These are phyloP conservation scores for Chlorociboria aeruginascens DNA, from an alignment of 495 filamentous ascomycete species.

Conservation along the genomic window DNA sequence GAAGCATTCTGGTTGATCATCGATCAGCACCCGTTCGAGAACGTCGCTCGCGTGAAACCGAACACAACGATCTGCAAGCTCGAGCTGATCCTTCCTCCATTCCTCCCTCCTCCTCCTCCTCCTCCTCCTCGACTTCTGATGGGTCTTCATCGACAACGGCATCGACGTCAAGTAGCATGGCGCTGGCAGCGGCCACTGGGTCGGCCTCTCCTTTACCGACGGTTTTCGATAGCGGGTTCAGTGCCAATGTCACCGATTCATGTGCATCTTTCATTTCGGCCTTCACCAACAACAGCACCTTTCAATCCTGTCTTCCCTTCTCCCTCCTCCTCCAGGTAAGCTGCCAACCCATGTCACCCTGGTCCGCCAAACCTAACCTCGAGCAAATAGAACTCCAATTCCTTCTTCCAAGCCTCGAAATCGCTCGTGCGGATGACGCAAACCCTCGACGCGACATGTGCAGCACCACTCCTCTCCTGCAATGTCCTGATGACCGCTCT, in stretches of 20 bases:
- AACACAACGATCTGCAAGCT: constrained; percentile 4
- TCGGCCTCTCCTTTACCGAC: constrained; percentile 42
- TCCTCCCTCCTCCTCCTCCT: background rate
- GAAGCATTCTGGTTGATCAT: constrained; percentile 17
- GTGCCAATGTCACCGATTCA: constrained; percentile 50
- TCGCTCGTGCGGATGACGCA: constrained; percentile 54
- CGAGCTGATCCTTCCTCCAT: constrained; percentile 1
- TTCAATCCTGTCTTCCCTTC: constrained; percentile 59
- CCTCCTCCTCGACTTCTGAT: background rate
- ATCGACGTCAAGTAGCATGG: background rate
- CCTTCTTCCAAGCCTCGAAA: constrained; percentile 64
- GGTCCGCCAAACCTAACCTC: background rate
- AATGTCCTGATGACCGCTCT: constrained; percentile 42
- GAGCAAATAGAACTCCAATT: constrained; percentile 44
- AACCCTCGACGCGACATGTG: constrained; percentile 61
- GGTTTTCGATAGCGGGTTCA: constrained; percentile 60
- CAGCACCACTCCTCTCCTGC: constrained; percentile 47
- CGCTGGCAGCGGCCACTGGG: too few relatives aligned
- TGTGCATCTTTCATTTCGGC: constrained; percentile 58
- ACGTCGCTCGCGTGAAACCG: background rate
- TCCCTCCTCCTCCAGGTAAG: constrained; percentile 59
- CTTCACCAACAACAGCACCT: constrained; percentile 50
- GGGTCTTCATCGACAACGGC: background rate
- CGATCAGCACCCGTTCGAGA: constrained; percentile 1
- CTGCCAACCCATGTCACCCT: background rate